Evolutionary conservation across 2,329 filamentous ascomycete species (phyloP).

Genomic region (Pyricularia grisea): DNA sequence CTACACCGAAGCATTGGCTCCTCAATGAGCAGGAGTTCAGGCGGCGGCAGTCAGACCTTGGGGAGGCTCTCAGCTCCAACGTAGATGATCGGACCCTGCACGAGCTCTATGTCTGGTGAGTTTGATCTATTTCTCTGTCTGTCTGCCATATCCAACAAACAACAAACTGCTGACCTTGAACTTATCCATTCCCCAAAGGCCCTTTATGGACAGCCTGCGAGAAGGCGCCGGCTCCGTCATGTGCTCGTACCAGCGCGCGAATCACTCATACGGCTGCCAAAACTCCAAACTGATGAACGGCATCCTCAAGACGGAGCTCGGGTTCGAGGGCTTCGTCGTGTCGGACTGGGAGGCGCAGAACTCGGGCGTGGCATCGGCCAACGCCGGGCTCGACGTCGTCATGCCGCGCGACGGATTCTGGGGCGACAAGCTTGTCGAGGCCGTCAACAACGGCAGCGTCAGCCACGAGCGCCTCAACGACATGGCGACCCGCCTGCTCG

Average conservation of each 20-base stretch:
- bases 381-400: constrained; percentile 59
- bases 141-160: neutral
- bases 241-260: constrained; percentile 64
- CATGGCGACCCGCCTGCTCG: constrained; percentile 61
- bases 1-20: constrained; percentile 59
- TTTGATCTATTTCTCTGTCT: neutral
- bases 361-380: constrained; percentile 41
- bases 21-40: constrained; percentile 50
- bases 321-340: constrained; percentile 60
- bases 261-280: constrained; percentile 65
- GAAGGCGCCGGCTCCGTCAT: constrained; percentile 51
- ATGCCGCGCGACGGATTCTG: constrained; percentile 50
- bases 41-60: constrained; percentile 26
- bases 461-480: constrained; percentile 64
- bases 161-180: neutral
- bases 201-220: constrained; percentile 51
- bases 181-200: constrained; percentile 14
- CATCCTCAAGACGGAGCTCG: constrained; percentile 53
- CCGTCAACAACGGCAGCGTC: constrained; percentile 69
- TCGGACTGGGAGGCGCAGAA: constrained; percentile 64
- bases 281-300: constrained; percentile 62
- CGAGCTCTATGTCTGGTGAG: constrained; percentile 51
- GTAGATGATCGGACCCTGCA: constrained; percentile 57
- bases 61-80: constrained; percentile 49
- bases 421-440: constrained; percentile 61